Conservation (phyloP, 331 rosid genomes). For the Quercus phellos region DNA sequence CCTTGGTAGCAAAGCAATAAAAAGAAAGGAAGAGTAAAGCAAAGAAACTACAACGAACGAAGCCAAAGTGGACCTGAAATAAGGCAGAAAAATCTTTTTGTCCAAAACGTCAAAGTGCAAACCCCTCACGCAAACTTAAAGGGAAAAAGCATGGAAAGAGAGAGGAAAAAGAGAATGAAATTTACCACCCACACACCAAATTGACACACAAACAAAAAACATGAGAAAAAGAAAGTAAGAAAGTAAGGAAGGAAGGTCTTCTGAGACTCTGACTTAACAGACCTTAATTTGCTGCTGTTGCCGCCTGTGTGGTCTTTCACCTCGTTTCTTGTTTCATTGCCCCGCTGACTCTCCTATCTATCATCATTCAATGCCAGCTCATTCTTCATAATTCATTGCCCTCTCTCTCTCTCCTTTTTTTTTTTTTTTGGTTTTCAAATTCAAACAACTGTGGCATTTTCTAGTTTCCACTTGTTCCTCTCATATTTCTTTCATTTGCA, state of each 20-base stretch:
- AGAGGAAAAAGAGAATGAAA: neutral
- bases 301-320: neutral
- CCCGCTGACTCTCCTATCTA: constrained; percentile 37
- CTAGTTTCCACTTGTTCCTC: neutral
- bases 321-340: constrained; percentile 35
- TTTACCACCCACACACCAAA: neutral
- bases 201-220: constrained; percentile 16
- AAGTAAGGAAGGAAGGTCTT: neutral
- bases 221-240: neutral
- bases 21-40: constrained; percentile 39
- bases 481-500: neutral
- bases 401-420: neutral
- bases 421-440: constrained; percentile 3
- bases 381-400: constrained; percentile 21
- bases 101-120: constrained; percentile 47
- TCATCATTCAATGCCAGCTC: constrained; percentile 57
- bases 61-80: constrained; percentile 17
- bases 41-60: constrained; percentile 36
- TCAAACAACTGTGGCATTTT: constrained; percentile 16
- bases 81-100: neutral
- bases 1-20: constrained; percentile 29
- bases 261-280: constrained; percentile 26
- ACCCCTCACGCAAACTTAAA: constrained; percentile 55
- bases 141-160: constrained; percentile 11
- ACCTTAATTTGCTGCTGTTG: neutral